Percentiles rank a stretch among this genome's conserved stretches.
These are phyloP conservation scores for Colletotrichum lentis DNA, from an alignment of 2,329 filamentous ascomycete genomes.

Conservation along the genomic window DNA sequence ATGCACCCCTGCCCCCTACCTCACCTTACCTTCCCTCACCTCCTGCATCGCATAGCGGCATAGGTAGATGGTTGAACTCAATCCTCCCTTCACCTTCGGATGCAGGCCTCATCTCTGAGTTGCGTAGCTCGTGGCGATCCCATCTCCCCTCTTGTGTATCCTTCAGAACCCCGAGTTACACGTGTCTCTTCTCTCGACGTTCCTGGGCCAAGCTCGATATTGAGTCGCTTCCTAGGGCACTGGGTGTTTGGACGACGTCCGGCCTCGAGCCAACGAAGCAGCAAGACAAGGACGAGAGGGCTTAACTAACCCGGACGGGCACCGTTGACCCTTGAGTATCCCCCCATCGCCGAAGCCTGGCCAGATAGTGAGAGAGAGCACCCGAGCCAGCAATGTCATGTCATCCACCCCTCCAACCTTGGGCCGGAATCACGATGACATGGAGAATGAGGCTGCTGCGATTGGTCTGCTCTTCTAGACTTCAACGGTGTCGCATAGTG, in stretches of 20 bases:
- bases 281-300: background rate
- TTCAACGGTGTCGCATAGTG: background rate
- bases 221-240: conserved; percentile 13
- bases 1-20: conserved; percentile 8
- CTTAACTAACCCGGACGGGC: background rate
- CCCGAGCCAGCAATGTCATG: background rate
- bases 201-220: conserved; percentile 17
- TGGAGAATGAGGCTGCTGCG: background rate
- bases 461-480: background rate
- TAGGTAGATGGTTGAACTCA: background rate
- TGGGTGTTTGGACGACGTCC: conserved; percentile 27
- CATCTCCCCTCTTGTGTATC: conserved; percentile 2
- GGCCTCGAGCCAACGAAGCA: conserved; percentile 18
- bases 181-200: conserved; percentile 4
- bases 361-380: background rate
- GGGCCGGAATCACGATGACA: background rate
- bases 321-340: background rate
- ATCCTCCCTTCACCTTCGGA: conserved; percentile 4
- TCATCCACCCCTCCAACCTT: background rate
- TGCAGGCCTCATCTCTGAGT: conserved; percentile 10
- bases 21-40: too few species aligned
- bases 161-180: conserved; percentile 9
- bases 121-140: conserved; percentile 18
- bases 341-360: background rate
- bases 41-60: too few species aligned